Conservation (phyloP, 192 early-diverging fungal species). For the Coemansia sp. region DNA sequence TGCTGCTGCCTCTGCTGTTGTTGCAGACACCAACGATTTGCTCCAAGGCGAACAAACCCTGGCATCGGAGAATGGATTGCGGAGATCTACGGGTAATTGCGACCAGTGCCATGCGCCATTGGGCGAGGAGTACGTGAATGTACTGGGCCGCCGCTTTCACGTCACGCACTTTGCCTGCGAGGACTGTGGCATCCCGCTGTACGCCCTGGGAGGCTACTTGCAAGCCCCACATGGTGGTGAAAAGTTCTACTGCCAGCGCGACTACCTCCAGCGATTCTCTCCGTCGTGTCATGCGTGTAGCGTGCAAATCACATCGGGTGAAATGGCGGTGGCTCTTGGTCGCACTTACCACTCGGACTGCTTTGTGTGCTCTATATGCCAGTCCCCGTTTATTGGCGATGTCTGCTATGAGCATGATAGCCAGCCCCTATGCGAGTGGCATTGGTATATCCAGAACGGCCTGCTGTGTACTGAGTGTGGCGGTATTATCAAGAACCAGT, state of each 20-base stretch:
- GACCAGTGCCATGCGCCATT: constrained; percentile 30
- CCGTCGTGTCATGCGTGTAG: constrained; percentile 51
- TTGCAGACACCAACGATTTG: constrained; percentile 2
- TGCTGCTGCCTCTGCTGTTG: neutral
- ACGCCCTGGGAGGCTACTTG: constrained; percentile 53
- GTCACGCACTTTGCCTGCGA: constrained; percentile 52
- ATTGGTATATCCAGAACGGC: constrained; percentile 55
- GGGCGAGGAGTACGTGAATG: constrained; percentile 53
- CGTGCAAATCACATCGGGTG: constrained; percentile 53
- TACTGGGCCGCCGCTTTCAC: constrained; percentile 48
- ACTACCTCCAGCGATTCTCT: constrained; percentile 54
- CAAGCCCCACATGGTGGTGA: constrained; percentile 35
- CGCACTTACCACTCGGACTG: constrained; percentile 54
- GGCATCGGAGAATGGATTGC: neutral
- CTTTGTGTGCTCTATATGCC: constrained; percentile 55
- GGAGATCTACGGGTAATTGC: constrained; percentile 12
- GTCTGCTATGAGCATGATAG: constrained; percentile 55
- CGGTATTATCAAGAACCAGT: constrained; percentile 52
- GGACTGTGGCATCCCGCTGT: constrained; percentile 54
- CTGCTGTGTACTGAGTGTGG: constrained; percentile 53
- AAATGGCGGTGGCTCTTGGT: constrained; percentile 52
- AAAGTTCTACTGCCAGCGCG: constrained; percentile 55
- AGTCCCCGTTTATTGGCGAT: constrained; percentile 55
- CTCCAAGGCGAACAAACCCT: neutral
- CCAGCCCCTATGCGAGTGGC: constrained; percentile 55